Evolutionary conservation across 208 protist species (phyloP), one percentile per base, ranked within the genome.

Genomic region (Balamuthia mandrillaris): DNA sequence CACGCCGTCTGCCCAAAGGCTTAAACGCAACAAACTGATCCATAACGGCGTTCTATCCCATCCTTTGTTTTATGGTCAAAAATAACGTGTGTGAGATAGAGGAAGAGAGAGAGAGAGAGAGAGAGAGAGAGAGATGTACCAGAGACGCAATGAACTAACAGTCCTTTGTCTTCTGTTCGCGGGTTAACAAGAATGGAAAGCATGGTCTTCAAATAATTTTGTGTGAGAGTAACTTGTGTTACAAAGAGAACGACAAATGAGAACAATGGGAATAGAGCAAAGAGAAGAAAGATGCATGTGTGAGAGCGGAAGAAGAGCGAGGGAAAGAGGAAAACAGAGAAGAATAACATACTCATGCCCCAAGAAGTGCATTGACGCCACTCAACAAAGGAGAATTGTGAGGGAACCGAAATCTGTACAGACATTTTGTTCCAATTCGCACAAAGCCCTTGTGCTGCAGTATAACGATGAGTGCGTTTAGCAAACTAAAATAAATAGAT

Each of bases 11-110:
- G 88, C 88, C 88, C 88, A 91, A 21, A 88, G 60, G 14, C 42
- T 58, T 33, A 91, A 9, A 18, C 88, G 63, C n/a, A 90, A 41
- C 14, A 91, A 45, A 14, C 72, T 85, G 10, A 87, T 52, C 24
- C 88, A 91, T 3, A 91, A 65, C 24, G 88, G 88, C 3, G 88
- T 91, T 10, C 88, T 52, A 35, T 91, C 88, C 88, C 88, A 91
- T 35, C 87, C 79, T 82, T 24, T 12, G 29, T 12, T 16, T 56
- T 18, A 18, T 18, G 49, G 18, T 18, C 18, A 18, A 56, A n/a
- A 56, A 56, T 56, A n/a, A 56, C 49, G n/a, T 56, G 49, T 56
- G 49, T 24, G n/a, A 24, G 18, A 56, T 56, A n/a, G n/a, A n/a
- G n/a, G n/a, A n/a, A n/a, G n/a, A n/a, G 18, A 18, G 49, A 56